Evolutionary conservation across 495 filamentous ascomycete genomes (phyloP).

Genomic region (Cenococcum geophilum): DNA sequence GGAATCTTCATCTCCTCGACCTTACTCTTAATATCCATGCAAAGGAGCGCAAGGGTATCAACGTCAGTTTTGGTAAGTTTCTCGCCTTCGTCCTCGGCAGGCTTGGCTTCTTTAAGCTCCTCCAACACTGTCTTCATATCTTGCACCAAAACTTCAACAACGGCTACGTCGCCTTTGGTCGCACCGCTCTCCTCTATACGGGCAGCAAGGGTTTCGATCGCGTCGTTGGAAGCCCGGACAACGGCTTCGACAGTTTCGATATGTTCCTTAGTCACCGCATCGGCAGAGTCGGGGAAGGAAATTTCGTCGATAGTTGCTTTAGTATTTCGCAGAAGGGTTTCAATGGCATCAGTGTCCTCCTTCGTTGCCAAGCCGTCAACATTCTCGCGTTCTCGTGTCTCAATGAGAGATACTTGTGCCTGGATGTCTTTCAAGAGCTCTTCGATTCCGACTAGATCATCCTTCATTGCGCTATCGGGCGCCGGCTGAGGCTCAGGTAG

Average conservation of each 20-base stretch:
- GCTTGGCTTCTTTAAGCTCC: constrained; percentile 58
- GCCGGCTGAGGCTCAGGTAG: constrained; percentile 38
- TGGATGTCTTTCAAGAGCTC: constrained; percentile 54
- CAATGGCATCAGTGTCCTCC: constrained; percentile 82
- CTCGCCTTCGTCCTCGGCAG: constrained; percentile 57
- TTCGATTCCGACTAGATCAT: constrained; percentile 57
- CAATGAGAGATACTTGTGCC: constrained; percentile 46
- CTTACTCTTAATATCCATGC: constrained; percentile 70
- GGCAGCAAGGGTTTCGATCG: constrained; percentile 51
- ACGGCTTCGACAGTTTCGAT: constrained; percentile 65
- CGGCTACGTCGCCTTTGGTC: constrained; percentile 58
- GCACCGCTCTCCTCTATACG: constrained; percentile 38
- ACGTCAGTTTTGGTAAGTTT: constrained; percentile 71
- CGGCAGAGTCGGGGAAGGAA: constrained; percentile 53
- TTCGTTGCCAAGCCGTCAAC: constrained; percentile 56
- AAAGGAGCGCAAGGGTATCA: constrained; percentile 68
- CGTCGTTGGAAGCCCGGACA: constrained; percentile 64
- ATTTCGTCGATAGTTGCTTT: constrained; percentile 78
- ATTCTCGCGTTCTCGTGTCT: constrained; percentile 39
- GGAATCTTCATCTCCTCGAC: constrained; percentile 64
- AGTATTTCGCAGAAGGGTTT: constrained; percentile 76
- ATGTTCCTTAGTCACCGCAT: constrained; percentile 66
- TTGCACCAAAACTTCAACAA: constrained; percentile 68
- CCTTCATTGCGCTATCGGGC: constrained; percentile 47
- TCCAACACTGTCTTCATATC: constrained; percentile 68